Percentiles rank a stretch among this genome's conserved stretches.
Evolutionary conservation across 2,329 filamentous ascomycete genomes (phyloP).

Genomic region (Madurella mycetomatis): DNA sequence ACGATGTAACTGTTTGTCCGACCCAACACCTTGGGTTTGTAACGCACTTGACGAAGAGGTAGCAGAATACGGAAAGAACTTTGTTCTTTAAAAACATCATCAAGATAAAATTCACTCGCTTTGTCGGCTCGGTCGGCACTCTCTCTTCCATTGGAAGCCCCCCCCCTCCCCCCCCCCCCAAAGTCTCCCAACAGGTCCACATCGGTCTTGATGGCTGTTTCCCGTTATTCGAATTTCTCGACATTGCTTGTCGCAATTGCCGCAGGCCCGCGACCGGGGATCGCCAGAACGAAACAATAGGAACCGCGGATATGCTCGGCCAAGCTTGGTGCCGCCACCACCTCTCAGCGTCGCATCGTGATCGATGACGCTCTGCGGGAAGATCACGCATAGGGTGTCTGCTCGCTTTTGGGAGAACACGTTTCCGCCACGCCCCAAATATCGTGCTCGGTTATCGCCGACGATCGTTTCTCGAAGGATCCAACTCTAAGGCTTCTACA

Average conservation of each 20-base stretch:
- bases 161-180: too few relatives aligned
- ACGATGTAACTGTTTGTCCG: conserved; percentile 7
- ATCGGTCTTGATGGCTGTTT: too few relatives aligned
- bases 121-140: background rate
- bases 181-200: too few relatives aligned
- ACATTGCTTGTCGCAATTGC: background rate
- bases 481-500: background rate
- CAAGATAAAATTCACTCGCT: background rate
- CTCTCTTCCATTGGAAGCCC: background rate
- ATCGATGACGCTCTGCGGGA: conserved; percentile 10
- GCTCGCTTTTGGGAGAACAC: background rate
- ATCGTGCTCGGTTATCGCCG: background rate
- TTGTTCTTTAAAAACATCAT: too few relatives aligned
- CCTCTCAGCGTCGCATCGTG: conserved; percentile 4
- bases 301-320: conserved; percentile 5
- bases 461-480: conserved; percentile 3
- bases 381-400: conserved; percentile 14
- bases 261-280: conserved; percentile 8
- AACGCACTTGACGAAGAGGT: background rate
- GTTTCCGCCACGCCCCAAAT: background rate
- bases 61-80: background rate
- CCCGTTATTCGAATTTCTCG: background rate
- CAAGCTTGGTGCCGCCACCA: conserved; percentile 2
- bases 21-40: conserved; percentile 1
- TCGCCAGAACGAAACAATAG: conserved; percentile 23